Evolutionary conservation across 345 rosid genomes (phyloP), one percentile per base, ranked within the genome.

Genomic region (Pugionium dolabratum): DNA sequence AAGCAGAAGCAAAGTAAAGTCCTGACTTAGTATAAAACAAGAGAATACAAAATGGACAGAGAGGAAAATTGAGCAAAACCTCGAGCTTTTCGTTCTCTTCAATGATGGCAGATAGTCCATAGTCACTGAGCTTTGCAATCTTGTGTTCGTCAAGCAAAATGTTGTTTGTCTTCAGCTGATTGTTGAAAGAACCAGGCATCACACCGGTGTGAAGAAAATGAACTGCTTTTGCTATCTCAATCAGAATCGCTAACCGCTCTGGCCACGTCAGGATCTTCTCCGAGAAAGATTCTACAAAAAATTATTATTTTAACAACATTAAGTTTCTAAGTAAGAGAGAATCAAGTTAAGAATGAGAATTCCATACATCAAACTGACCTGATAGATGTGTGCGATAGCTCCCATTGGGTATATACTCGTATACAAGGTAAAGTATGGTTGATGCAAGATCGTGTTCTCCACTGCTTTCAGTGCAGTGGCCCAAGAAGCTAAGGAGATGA

Each of bases 121-220:
- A 93, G 84, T 90, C 98, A 75, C 97, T 90, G 66, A 93, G 87
- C 76, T 90, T 94, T n/a, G 97, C 86, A 45, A 88, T 86, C 35
- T 70, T 69, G 67, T 94, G 95, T 78, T 94, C 97, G 37, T 94
- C 97, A 48, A 94, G 85, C 84, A 94, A 79, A 78, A 94, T 86
- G 52, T 83, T 90, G 59, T 79, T 83, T 8, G 99, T 88, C 62
- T 79, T 88, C 62, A 94, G 79, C 40, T 69, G 84, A 76, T 90
- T 94, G 54, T 78, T 86, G 67, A 81, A 81, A 4, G 82, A 80
- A 69, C 95, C 87, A 30, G 96, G 97, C 72, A 94, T 82, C 31
- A 86, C 84, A 18, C 99, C 88, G 0, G 92, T 82, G 69, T 93
- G 96, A 46, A 93, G 89, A 78, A 90, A 93, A 78, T 88, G 96